These are phyloP conservation scores for Rhinocladiella mackenziei DNA, from an alignment of 2,329 filamentous ascomycete species.

Conservation along the genomic window DNA sequence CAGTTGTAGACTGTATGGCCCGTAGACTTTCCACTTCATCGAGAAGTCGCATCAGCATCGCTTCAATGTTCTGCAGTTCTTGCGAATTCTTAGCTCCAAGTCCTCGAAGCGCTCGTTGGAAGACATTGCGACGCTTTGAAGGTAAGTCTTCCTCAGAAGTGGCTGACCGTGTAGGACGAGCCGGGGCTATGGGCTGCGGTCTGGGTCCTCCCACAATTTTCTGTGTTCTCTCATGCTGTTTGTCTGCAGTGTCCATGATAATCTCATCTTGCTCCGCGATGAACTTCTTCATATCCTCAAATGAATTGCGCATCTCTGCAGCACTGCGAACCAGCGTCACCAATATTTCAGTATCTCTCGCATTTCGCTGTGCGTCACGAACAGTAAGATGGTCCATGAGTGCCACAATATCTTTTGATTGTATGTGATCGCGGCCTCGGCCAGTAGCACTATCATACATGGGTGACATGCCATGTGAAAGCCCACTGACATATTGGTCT, in stretches of 20 bases:
- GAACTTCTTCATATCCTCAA: constrained; percentile 90
- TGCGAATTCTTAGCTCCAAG: constrained; percentile 82
- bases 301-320: constrained; percentile 93
- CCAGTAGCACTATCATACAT: constrained; percentile 88
- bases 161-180: constrained; percentile 50
- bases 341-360: constrained; percentile 91
- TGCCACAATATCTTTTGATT: constrained; percentile 93
- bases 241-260: constrained; percentile 81
- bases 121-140: constrained; percentile 86
- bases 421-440: constrained; percentile 81
- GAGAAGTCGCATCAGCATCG: constrained; percentile 86
- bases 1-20: constrained; percentile 46
- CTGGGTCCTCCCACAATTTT: constrained; percentile 80
- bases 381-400: constrained; percentile 99
- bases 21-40: constrained; percentile 86
- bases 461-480: constrained; percentile 91
- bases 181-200: constrained; percentile 64
- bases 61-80: constrained; percentile 82
- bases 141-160: constrained; percentile 57
- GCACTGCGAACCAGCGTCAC: constrained; percentile 90
- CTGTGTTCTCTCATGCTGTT: constrained; percentile 81
- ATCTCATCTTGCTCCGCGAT: constrained; percentile 85
- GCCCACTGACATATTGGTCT: constrained; percentile 70
- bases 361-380: constrained; percentile 91
- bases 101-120: constrained; percentile 87